These are phyloP conservation scores for Adansonia grandidieri DNA, from an alignment of 441 rosid genomes.

Conservation along the genomic window DNA sequence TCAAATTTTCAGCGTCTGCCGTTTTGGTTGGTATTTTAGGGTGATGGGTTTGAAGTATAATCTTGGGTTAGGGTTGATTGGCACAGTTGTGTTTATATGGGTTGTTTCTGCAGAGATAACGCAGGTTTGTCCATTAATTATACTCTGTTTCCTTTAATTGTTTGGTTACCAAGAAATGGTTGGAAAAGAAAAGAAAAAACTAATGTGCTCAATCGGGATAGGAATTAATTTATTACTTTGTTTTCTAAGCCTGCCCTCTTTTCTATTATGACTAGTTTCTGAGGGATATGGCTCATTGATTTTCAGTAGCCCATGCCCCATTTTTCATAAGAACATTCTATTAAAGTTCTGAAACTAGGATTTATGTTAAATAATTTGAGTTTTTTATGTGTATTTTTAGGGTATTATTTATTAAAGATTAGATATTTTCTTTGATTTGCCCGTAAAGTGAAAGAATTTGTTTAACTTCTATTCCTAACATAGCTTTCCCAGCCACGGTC, in stretches of 20 bases:
- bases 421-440: constrained; percentile 13
- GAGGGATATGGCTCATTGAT: background rate
- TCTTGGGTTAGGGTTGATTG: constrained; percentile 59
- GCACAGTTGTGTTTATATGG: constrained; percentile 58
- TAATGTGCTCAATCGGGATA: background rate
- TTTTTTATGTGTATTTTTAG: background rate
- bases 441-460: background rate
- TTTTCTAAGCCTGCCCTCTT: background rate
- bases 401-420: background rate
- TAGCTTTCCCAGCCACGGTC: background rate
- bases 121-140: constrained; percentile 41
- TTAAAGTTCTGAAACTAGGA: background rate
- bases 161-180: background rate
- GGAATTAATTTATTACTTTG: background rate
- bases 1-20: background rate
- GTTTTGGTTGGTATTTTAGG: constrained; percentile 18
- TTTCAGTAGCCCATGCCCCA: background rate
- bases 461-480: background rate
- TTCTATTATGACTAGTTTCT: background rate
- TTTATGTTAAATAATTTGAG: background rate
- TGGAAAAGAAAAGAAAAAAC: background rate
- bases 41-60: constrained; percentile 62
- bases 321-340: background rate
- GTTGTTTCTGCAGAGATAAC: constrained; percentile 68
- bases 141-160: background rate